These are phyloP conservation scores for Solanum gandarillasii DNA, from an alignment of 257 asterid species.

Conservation along the genomic window DNA sequence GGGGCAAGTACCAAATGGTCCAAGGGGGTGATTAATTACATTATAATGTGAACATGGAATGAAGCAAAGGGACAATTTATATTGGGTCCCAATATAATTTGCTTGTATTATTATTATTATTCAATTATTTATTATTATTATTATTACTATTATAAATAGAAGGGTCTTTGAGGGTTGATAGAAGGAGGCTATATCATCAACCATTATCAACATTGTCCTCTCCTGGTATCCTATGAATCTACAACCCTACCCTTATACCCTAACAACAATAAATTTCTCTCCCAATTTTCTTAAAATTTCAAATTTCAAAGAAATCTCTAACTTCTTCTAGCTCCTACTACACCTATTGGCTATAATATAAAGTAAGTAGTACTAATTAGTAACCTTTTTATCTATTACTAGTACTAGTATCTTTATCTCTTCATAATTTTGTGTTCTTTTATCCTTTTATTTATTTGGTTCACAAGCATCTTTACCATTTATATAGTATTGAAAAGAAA, in stretches of 20 bases:
- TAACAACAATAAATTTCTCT: neutral
- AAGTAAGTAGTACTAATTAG: neutral
- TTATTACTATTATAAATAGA: neutral
- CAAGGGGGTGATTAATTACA: neutral
- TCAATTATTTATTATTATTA: neutral
- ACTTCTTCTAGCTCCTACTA: neutral
- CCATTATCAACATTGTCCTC: slow-evolving; percentile 1
- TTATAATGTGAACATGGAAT: neutral
- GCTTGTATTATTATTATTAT: neutral
- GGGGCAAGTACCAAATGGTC: neutral
- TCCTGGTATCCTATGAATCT: neutral
- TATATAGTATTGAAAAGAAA: neutral
- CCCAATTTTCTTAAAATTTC: neutral
- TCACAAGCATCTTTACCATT: neutral
- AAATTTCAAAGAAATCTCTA: neutral
- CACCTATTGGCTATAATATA: neutral
- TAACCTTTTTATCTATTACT: neutral
- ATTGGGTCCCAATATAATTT: neutral
- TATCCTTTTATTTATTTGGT: neutral
- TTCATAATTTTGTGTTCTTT: neutral
- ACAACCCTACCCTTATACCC: neutral
- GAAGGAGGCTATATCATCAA: neutral
- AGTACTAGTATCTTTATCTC: neutral
- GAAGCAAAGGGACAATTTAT: neutral
- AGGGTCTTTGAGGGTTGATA: neutral